Evolutionary conservation across 805 yeast genomes (phyloP).

Genomic region (Komagataella mondaviorum): DNA sequence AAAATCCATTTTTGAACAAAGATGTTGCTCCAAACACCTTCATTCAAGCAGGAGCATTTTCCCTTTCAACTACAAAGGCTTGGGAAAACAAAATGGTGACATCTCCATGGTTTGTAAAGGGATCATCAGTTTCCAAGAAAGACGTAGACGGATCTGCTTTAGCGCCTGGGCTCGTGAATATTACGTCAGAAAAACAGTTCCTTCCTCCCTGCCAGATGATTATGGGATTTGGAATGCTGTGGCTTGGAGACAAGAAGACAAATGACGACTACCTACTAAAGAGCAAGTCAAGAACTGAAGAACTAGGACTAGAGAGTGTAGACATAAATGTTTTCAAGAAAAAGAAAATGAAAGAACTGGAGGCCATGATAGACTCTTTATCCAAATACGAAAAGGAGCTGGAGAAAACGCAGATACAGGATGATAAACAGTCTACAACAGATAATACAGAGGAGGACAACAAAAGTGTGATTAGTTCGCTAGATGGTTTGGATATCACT

Average conservation of each 20-base stretch:
- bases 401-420: neutral
- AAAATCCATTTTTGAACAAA: slow-evolving; percentile 62
- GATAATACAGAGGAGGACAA: slow-evolving; percentile 5
- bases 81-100: slow-evolving; percentile 81
- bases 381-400: neutral
- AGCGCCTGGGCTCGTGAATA: slow-evolving; percentile 46
- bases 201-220: slow-evolving; percentile 73
- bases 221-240: slow-evolving; percentile 80
- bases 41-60: slow-evolving; percentile 78
- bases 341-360: slow-evolving; percentile 15
- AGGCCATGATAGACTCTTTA: slow-evolving; percentile 11
- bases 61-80: slow-evolving; percentile 72
- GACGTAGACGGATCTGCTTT: slow-evolving; percentile 45
- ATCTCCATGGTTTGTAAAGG: slow-evolving; percentile 78
- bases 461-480: slow-evolving; percentile 4
- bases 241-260: slow-evolving; percentile 52
- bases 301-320: slow-evolving; percentile 15
- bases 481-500: slow-evolving; percentile 3
- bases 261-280: slow-evolving; percentile 18
- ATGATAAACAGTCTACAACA: slow-evolving; percentile 2
- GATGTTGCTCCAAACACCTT: slow-evolving; percentile 76
- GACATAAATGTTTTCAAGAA: slow-evolving; percentile 12
- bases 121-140: slow-evolving; percentile 53
- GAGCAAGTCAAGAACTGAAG: slow-evolving; percentile 13
- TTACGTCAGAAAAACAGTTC: slow-evolving; percentile 38